Base-by-base conservation (phyloP, 257 asterid genomes). In the Solanum neorickii region DNA sequence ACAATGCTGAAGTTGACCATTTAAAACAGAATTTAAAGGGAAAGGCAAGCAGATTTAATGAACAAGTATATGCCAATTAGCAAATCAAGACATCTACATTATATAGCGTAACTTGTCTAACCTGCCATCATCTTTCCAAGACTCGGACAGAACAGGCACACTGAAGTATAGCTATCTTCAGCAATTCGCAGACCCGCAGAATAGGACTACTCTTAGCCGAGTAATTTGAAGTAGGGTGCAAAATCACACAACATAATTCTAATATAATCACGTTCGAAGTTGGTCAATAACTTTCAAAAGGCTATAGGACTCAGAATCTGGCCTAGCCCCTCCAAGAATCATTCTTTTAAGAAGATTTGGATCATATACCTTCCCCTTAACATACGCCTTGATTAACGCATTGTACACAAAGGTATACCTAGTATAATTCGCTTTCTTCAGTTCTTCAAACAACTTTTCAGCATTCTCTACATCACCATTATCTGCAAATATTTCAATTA, bases 281-380 rank as follows among this genome's bases (percentile, higher is more conserved):
- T 94, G 96, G 89, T 97, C 98, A 29, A 92, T 83, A 83, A 95
- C 93, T 91, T 93, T 95, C 87, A 95, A 86, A 82, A 94, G 88
- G 88, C 98, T 95, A 89, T 95, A 97, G 37, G 98, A 94, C 92
- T 95, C 98, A 49, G 98, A 92, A 91, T 97, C 99, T 2, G 98
- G 99, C 91, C 94, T 92, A 68, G 96, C 90, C 89, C 98, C 96
- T 80, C 96, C 99, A 91, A 97, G 92, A 88, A 97, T 95, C 98
- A 95, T 94, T 91, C 99, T 94, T 69, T 91, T 91, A 59, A 95
- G 92, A 88, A 97, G 97, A 90, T 94, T 90, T 83, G 96, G 95
- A 88, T 94, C 94, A 86, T 92, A 91, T 27, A 92, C 70, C 91
- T 94, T 97, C 23, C 96, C 99, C 94, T 94, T 97, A 44, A 94